Evolutionary conservation across 2,329 filamentous ascomycete genomes (phyloP), one percentile per base, ranked within the genome.

Genomic region (Whalleya microplaca): DNA sequence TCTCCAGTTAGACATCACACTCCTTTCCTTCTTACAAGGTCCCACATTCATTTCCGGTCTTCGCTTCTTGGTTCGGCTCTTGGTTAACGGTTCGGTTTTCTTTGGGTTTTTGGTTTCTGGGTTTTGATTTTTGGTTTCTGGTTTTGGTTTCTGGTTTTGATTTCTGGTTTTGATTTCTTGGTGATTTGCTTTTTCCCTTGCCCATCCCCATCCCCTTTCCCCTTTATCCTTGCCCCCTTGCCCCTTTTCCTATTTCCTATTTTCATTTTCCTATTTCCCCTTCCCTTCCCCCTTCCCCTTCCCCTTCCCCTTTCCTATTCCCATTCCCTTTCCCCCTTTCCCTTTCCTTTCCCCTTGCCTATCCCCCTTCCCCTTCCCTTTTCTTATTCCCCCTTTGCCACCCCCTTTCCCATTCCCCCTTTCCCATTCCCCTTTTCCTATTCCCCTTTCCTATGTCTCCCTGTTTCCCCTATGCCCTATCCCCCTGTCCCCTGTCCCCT

Each of bases 1-100:
- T 62, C 19, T 57, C 59, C 16, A 16, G 48, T 23, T 60, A 56
- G 48, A 54, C 54, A 41, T 27, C 21, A 21, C 2, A 21, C 14
- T 41, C 9, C n/a, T 16, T 29, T 21, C 21, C 18, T 6, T 37
- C 20, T 27, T 20, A 27, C 21, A 21, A 48, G 55, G 7, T 12
- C 29, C 37, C 27, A 46, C 49, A 41, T 45, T 58, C 44, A 23
- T 45, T 37, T 37, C 14, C 46, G 21, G 42, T 41, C 41, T 43
- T 4, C 23, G 23, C 54, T 49, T 56, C 23, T 53, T 50, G 52
- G 53, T 56, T 12, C 8, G 20, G 19, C 45, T n/a, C 45, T 45
- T 29, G 32, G 51, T 29, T 40, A 4, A n/a, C 12, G 40, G 48
- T 50, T 43, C 48, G 32, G 32, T 14, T 20, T 14, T 49, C n/a